Base-by-base conservation (phyloP, 2,329 filamentous ascomycete species). In the Alternaria consortialis region DNA sequence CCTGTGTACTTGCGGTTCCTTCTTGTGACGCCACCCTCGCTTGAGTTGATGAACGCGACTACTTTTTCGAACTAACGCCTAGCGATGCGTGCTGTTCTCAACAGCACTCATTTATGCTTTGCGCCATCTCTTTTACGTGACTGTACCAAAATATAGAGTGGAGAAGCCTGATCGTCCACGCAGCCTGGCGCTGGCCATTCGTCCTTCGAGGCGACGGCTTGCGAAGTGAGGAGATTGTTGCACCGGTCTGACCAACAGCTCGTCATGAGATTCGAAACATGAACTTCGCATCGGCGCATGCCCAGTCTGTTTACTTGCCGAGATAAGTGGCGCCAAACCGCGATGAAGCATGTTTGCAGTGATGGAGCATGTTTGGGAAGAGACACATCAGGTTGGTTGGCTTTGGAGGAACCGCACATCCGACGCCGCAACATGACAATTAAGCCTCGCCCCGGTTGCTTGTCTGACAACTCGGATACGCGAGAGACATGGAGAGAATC, bases 371-470 rank as follows among this genome's bases (percentile, higher is more conserved):
- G 56, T 60, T 56, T 63, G 57, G 47, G 51, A 46, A 48, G 46
- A 42, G 46, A n/a, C 23, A 37, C 36, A 48, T 32, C 36, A 23
- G 58, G 60, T 52, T 55, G 60, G 44, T 53, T 53, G 32, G 54
- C n/a, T 27, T 27, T 54, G 53, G 23, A 47, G 53, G 53, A 46
- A 52, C 53, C 17, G 37, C 39, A 50, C 39, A 37, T 46, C 32
- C 40, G 32, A 40, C 39, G 53, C 47, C 47, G 23, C 46, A 53
- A 60, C 36, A 46, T 62, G 57, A 60, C 55, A 60, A 62, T 62
- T 70, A 74, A 72, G 74, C 72, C 68, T 76, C 65, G 63, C 60
- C 39, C 53, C 56, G 53, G 58, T 8, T 69, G 68, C 69, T 73
- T 74, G 63, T 68, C 60, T 67, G 63, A 65, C 47, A 60, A 63